Conservation (phyloP, 2,329 filamentous ascomycete species). For the Meredithiella fracta region DNA sequence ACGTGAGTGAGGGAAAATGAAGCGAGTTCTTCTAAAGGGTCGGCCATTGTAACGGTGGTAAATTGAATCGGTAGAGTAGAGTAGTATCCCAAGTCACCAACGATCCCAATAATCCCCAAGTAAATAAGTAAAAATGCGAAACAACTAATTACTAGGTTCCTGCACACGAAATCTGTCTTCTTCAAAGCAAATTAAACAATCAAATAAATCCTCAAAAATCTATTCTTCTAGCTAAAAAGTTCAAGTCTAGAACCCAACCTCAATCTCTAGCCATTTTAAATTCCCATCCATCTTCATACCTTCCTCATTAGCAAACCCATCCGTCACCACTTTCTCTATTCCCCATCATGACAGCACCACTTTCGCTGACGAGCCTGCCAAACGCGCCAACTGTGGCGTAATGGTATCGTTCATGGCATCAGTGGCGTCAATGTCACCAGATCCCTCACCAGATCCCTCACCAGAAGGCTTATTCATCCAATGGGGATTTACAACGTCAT, state of each 20-base stretch:
- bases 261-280: no score
- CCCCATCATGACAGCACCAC: not conserved
- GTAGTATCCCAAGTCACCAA: not conserved
- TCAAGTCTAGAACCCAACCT: no score
- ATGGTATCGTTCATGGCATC: not conserved
- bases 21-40: slow-evolving; percentile 40
- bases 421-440: not conserved
- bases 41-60: not conserved
- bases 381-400: not conserved
- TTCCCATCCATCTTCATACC: no score
- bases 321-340: not conserved
- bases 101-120: not conserved
- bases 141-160: no score
- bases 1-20: slow-evolving; percentile 92
- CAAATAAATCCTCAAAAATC: not conserved
- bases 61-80: no score
- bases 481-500: no score
- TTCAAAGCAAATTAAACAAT: not conserved
- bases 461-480: no score
- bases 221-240: no score
- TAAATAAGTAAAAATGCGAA: no score
- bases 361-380: no score
- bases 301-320: not conserved
- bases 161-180: not conserved
- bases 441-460: no score